Base-by-base conservation (phyloP, 345 rosid species). In the Citrus trifoliata region DNA sequence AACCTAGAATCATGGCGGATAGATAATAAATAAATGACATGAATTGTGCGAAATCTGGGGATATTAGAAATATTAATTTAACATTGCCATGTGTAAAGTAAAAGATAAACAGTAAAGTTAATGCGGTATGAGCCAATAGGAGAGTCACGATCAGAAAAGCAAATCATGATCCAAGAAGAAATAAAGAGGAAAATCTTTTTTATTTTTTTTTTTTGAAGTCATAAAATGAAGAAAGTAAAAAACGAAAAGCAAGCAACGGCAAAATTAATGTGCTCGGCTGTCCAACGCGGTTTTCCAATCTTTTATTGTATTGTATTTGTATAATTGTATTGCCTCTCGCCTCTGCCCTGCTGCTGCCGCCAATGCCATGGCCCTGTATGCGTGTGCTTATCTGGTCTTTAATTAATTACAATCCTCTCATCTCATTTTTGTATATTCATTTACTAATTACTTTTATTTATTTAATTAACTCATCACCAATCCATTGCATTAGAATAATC, bases 281-380 rank as follows among this genome's bases (percentile, higher is more conserved):
- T 64, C 85, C 7, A 18, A 88, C 88, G 86, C 90, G 88, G 85
- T 88, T 82, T 85, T 78, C 53, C 53, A 13, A 65, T 32, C 13
- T 60, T 13, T 48, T n/a, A 75, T 19, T 37, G 42, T 2, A 38
- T 38, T 38, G 42, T 8, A 38, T 38, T 38, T 38, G 42, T 8
- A n/a, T n/a, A n/a, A 40, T 40, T 40, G 48, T 40, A 10, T 42
- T 42, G 48, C 51, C 51, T 46, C 18, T 13, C 18, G 14, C 18
- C 51, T 42, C 51, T 12, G 51, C 42, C 0, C 51, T 42, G 13
- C 51, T 42, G 51, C 51, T 3, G 18, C 51, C 14, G 51, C 51
- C 33, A 32, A 32, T 32, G 33, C 33, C 3, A 3, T 3, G 4
- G 51, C 18, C 18, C 5, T 13, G 0, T 3, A 3, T 42, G 16